phyloP scores from a whole-genome alignment of 345 rosid species.

The Noccaea caerulescens region DNA sequence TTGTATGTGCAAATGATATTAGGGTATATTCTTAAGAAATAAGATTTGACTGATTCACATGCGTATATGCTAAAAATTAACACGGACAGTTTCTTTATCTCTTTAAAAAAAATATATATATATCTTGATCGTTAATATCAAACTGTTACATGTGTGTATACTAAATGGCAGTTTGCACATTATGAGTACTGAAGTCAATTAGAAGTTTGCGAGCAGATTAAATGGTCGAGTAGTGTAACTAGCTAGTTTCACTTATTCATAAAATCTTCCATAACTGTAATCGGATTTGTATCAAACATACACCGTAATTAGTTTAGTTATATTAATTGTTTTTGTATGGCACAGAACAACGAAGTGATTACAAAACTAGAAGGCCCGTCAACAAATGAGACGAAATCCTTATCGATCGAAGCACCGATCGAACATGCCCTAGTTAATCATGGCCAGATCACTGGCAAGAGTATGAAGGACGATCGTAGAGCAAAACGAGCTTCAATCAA shows the following conservation, averaged over 20 bases:
- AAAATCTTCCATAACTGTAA: not conserved
- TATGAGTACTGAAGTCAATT: not conserved
- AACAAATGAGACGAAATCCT: not conserved
- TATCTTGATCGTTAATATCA: not conserved
- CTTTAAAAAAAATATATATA: no score
- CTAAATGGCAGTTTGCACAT: no score
- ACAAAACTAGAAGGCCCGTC: slow-evolving; percentile 21
- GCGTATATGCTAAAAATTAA: not conserved
- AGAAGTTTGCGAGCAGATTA: not conserved
- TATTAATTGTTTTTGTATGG: slow-evolving; percentile 8
- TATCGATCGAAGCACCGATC: slow-evolving; percentile 23
- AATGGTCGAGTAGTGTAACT: not conserved
- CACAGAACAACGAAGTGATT: slow-evolving; percentile 27
- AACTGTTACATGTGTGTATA: not conserved
- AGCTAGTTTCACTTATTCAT: not conserved
- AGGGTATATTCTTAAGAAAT: not conserved
- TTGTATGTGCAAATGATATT: not conserved
- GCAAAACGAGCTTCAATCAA: slow-evolving; percentile 31
- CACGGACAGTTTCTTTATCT: not conserved
- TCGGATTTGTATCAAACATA: not conserved
- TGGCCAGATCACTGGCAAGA: slow-evolving; percentile 26
- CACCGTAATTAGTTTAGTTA: not conserved
- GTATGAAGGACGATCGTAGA: slow-evolving; percentile 14
- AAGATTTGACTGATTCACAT: slow-evolving; percentile 1
- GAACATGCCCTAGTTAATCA: slow-evolving; percentile 14